Percentiles rank a stretch among this genome's conserved stretches.
phyloP scores from a whole-genome alignment of 192 early-diverging fungal genomes.

The Rhizoclosmatium globosum region DNA sequence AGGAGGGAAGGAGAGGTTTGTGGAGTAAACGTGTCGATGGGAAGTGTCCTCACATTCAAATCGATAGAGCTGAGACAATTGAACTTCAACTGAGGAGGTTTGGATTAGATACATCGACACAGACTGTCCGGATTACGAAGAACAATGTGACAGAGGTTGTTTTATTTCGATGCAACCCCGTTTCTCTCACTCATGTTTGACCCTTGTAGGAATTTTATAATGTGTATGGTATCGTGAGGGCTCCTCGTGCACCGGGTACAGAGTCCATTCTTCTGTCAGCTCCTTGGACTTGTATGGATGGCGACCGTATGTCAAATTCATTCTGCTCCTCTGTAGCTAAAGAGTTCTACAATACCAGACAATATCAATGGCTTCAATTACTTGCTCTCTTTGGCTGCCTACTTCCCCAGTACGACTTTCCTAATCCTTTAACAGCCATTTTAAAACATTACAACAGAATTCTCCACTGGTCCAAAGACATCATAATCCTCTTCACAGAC shows the following conservation, averaged over 20 bases:
- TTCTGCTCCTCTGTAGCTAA: slow-evolving; percentile 46
- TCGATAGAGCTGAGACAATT: slow-evolving; percentile 1
- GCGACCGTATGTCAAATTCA: slow-evolving; percentile 56
- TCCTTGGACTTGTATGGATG: slow-evolving; percentile 75
- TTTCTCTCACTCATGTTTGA: slow-evolving; percentile 62
- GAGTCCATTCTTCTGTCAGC: slow-evolving; percentile 89
- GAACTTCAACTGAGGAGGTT: slow-evolving; percentile 1
- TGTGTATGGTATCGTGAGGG: slow-evolving; percentile 81
- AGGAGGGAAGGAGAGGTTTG: neutral
- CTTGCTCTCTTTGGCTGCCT: slow-evolving; percentile 53
- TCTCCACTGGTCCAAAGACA: slow-evolving; percentile 93
- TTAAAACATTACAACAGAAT: slow-evolving; percentile 31
- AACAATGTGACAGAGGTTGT: slow-evolving; percentile 10
- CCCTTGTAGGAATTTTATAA: slow-evolving; percentile 64
- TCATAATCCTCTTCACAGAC: slow-evolving; percentile 88
- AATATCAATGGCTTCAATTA: slow-evolving; percentile 52
- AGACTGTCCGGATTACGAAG: slow-evolving; percentile 7
- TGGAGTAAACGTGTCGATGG: neutral
- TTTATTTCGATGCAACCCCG: slow-evolving; percentile 42
- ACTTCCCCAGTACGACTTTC: slow-evolving; percentile 44
- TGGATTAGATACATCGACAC: slow-evolving; percentile 6
- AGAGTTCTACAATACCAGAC: slow-evolving; percentile 19
- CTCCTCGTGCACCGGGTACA: slow-evolving; percentile 86
- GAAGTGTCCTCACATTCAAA: neutral
- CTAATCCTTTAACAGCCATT: neutral